phyloP scores from a whole-genome alignment of 176 grass and related monocot species.

The Oryza glaberrima region DNA sequence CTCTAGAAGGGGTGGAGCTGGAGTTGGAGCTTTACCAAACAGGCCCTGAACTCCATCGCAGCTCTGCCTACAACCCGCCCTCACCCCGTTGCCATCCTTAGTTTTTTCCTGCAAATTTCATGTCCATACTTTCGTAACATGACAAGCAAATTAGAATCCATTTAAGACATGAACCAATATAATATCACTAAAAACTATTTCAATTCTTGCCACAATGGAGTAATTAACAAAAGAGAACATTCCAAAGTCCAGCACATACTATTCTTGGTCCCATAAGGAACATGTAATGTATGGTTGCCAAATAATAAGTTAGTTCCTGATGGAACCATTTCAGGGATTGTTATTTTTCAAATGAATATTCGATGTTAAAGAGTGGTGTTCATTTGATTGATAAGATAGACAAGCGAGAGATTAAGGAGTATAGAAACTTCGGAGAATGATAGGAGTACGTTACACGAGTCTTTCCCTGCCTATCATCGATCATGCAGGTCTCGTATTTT shows the following conservation, averaged over 20 bases:
- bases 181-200: not conserved
- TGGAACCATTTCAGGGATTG: not conserved
- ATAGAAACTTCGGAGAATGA: not conserved
- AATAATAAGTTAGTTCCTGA: not conserved
- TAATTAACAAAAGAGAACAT: too few relatives aligned
- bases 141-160: not conserved
- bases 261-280: not conserved
- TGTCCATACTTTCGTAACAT: not conserved
- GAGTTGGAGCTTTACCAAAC: too few relatives aligned
- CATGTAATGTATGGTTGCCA: not conserved
- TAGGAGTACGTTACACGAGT: not conserved
- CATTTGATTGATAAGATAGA: not conserved
- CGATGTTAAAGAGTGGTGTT: not conserved
- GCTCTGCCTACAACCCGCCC: too few relatives aligned
- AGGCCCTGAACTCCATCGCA: too few relatives aligned
- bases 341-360: not conserved
- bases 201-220: not conserved
- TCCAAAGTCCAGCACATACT: too few relatives aligned
- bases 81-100: too few relatives aligned
- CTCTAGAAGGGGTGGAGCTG: too few relatives aligned
- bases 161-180: not conserved
- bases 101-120: too few relatives aligned
- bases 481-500: not conserved
- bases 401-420: not conserved
- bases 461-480: not conserved